Percentiles rank a stretch among this genome's conserved stretches.
phyloP scores from a whole-genome alignment of 495 filamentous ascomycete species.

The Neurospora sp. region DNA sequence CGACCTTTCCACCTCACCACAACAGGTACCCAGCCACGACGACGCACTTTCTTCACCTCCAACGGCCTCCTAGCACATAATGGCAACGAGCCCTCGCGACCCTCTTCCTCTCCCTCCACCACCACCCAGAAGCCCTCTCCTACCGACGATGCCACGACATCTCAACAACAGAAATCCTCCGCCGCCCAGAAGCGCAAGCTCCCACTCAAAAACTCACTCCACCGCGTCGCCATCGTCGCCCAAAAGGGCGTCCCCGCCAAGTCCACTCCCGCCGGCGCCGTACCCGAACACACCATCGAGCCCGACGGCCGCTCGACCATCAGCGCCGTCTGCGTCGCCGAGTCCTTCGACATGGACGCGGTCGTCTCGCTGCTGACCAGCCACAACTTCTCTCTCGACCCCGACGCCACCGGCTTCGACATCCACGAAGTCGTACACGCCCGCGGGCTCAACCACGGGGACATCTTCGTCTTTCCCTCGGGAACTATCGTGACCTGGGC shows the following conservation, averaged over 20 bases:
- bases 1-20: slow-evolving; percentile 7
- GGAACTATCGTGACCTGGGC: slow-evolving; percentile 93
- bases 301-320: slow-evolving; percentile 44
- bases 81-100: slow-evolving; percentile 10
- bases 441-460: slow-evolving; percentile 50
- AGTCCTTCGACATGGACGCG: slow-evolving; percentile 70
- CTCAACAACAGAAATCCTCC: slow-evolving; percentile 2
- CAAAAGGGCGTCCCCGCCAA: slow-evolving; percentile 23
- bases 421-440: slow-evolving; percentile 50
- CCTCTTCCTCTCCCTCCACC: neutral
- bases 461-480: slow-evolving; percentile 94
- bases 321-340: slow-evolving; percentile 74
- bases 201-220: slow-evolving; percentile 34
- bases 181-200: slow-evolving; percentile 30
- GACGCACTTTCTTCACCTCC: slow-evolving; percentile 32
- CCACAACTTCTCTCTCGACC: slow-evolving; percentile 59
- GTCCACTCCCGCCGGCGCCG: slow-evolving; percentile 3
- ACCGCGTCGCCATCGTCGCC: slow-evolving; percentile 31
- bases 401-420: slow-evolving; percentile 47
- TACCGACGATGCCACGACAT: neutral
- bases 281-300: neutral
- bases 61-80: slow-evolving; percentile 24
- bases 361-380: slow-evolving; percentile 60
- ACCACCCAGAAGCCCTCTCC: neutral
- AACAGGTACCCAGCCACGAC: slow-evolving; percentile 19